These are phyloP conservation scores for Fusarium temperatum DNA, from an alignment of 2,329 filamentous ascomycete genomes.

Conservation along the genomic window DNA sequence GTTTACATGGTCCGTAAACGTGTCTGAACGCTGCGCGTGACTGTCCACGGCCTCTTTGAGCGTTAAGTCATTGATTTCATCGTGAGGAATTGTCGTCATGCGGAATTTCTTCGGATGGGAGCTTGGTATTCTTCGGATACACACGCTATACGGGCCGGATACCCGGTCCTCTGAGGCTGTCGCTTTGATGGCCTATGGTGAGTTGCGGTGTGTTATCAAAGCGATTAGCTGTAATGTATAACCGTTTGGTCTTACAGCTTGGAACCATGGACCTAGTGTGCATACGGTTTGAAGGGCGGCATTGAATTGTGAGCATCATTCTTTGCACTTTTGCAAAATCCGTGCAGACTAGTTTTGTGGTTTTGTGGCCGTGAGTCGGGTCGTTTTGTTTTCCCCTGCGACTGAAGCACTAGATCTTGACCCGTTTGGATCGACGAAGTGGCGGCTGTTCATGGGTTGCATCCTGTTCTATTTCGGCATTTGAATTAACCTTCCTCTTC, in stretches of 20 bases:
- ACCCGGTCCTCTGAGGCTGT: constrained; percentile 24
- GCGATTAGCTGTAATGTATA: background rate
- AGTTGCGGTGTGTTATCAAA: constrained; percentile 2
- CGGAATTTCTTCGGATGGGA: constrained; percentile 39
- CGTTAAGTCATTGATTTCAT: constrained; percentile 11
- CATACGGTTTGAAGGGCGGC: background rate
- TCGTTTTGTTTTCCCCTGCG: background rate
- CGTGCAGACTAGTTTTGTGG: background rate
- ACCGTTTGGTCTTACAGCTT: background rate
- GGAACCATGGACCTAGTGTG: background rate
- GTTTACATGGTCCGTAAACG: constrained; percentile 2
- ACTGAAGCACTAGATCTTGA: constrained; percentile 19
- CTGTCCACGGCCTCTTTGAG: constrained; percentile 11
- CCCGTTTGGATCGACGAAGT: constrained; percentile 40
- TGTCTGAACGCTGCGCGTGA: background rate
- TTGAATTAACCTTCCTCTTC: constrained; percentile 36
- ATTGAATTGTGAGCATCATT: background rate
- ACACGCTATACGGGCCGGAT: constrained; percentile 37
- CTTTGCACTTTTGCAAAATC: background rate
- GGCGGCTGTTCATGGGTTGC: constrained; percentile 17
- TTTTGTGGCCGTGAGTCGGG: background rate
- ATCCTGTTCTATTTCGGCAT: constrained; percentile 14
- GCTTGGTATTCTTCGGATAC: constrained; percentile 37
- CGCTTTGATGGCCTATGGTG: background rate
- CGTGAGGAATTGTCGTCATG: constrained; percentile 1